These are phyloP conservation scores for Piromyces sp. DNA, from an alignment of 192 early-diverging fungal genomes.

Conservation along the genomic window DNA sequence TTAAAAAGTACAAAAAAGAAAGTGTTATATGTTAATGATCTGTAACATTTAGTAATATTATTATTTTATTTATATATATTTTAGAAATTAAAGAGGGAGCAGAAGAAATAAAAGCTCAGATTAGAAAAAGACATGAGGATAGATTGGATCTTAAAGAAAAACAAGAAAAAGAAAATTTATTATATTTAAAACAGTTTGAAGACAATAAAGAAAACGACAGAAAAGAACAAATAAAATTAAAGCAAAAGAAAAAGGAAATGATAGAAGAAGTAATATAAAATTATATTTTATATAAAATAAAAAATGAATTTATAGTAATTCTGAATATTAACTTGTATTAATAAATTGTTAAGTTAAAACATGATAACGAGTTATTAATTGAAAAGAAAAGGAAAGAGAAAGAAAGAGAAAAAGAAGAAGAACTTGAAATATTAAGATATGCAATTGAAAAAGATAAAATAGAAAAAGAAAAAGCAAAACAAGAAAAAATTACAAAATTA, in stretches of 20 bases:
- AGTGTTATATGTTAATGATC: no score
- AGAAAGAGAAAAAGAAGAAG: not conserved
- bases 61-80: no score
- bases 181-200: not conserved
- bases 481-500: not conserved
- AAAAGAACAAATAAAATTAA: not conserved
- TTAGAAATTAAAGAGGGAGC: not conserved
- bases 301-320: no score
- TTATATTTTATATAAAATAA: no score
- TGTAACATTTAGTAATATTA: no score
- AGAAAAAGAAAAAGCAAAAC: not conserved
- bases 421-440: not conserved
- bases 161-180: not conserved
- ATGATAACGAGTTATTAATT: not conserved
- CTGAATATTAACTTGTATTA: no score
- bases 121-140: not conserved
- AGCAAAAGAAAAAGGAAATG: not conserved
- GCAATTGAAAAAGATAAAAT: not conserved
- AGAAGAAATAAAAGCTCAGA: not conserved
- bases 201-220: not conserved
- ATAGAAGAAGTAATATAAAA: not conserved
- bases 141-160: not conserved
- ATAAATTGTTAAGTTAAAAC: no score
- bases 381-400: not conserved
- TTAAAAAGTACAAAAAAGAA: not conserved